These are phyloP conservation scores for Rubia tinctorum DNA, from an alignment of 305 asterid species.

Conservation along the genomic window DNA sequence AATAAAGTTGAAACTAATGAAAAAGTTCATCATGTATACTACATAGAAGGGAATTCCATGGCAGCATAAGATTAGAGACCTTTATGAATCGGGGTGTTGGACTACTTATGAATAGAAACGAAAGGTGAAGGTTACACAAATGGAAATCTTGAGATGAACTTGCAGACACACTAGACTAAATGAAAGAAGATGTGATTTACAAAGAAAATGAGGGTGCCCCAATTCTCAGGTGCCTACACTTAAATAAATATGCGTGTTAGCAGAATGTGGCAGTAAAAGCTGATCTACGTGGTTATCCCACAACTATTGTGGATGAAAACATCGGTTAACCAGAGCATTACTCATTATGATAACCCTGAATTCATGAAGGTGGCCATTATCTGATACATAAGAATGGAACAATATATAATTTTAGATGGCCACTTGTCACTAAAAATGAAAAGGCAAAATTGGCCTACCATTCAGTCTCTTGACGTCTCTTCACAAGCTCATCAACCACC, in stretches of 20 bases:
- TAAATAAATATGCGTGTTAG: background rate
- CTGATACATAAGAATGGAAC: background rate
- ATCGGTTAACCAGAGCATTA: background rate
- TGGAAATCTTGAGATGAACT: background rate
- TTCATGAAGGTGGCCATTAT: background rate
- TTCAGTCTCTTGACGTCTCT: constrained; percentile 87
- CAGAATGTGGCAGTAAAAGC: background rate
- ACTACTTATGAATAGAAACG: background rate
- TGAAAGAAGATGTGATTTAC: background rate
- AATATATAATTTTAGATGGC: no score
- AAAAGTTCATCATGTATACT: background rate
- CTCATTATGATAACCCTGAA: background rate
- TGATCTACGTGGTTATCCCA: background rate
- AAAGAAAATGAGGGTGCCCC: no score
- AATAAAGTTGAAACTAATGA: background rate
- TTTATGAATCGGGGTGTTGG: background rate
- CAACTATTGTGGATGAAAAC: background rate
- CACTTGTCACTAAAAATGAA: background rate
- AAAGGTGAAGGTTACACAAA: background rate
- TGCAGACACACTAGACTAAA: background rate
- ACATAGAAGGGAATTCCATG: background rate
- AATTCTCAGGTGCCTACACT: no score
- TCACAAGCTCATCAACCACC: constrained; percentile 89
- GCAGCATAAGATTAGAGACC: background rate
- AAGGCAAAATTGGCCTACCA: constrained; percentile 44